Evolutionary conservation across 495 filamentous ascomycete genomes (phyloP), one percentile per base, ranked within the genome.

Genomic region (Ascodesmis nigricans): DNA sequence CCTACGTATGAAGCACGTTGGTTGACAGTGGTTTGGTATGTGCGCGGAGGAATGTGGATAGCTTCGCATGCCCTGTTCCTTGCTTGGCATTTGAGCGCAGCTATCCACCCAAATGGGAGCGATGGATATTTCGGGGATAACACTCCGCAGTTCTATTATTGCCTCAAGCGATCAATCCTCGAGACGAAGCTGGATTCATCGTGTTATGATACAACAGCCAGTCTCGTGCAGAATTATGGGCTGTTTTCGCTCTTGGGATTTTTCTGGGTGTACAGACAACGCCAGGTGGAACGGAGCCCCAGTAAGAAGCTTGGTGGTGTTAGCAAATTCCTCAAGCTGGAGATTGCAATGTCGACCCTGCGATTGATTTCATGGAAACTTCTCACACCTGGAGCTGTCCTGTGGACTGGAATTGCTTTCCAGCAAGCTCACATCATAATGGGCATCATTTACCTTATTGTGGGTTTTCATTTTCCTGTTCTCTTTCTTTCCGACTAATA

Each of bases 251-350:
- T 36, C 13, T 2, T 46, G 8, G 23, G 36, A 8, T 30, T 46
- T 21, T 45, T 45, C 14, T 46, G 43, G 43, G 10, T 46, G 21
- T 46, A 46, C 7, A 17, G 31, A 11, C 41, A 46, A 15, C 23
- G 42, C 2, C 28, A 16, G 1, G 13, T 46, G 15, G 41, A 45
- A 24, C 20, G 18, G 5, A 7, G 35, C 17, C 43, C 43, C 0
- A 30, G 45, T 3, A 46, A 46, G 13, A 46, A 46, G 8, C 16
- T 46, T 10, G 43, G 45, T 1, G 43, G 43, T 1, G 18, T 35
- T 4, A 31, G 7, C 1, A 42, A 46, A 11, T 46, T 45, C 9
- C 5, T 40, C 3, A 30, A 17, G 10, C 36, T 46, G 9, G 43
- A 46, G 23, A 21, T 24, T 4, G 31, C 10, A 7, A 8, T 46